Evolutionary conservation across 305 asterid species (phyloP), one percentile per base, ranked within the genome.

Genomic region (Fraxinus platypoda): DNA sequence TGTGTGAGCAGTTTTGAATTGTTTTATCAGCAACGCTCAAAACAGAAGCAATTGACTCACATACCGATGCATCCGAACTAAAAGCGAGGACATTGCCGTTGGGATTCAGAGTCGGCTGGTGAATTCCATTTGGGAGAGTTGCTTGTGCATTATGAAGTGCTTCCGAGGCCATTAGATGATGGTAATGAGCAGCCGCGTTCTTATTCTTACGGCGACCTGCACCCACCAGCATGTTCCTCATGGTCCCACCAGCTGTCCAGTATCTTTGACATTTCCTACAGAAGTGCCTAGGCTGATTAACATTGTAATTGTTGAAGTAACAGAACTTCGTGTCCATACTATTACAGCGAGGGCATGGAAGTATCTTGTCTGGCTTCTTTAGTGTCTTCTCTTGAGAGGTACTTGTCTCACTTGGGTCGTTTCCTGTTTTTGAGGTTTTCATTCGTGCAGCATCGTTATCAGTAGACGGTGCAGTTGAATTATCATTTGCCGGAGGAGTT

Each of bases 181-280:
- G 85, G 57, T 72, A 74, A 6, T 85, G 85, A 23, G 85, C 66
- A 34, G 76, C 64, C 0, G 59, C 54, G 11, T 75, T 76, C 80
- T 85, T 85, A 82, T 85, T 85, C 79, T 85, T 85, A 15, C 88
- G 88, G 66, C 88, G 85, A 19, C 88, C 88, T 0, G 88, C 88
- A 37, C 88, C 88, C 33, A 85, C 83, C 54, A 77, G 88, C n/a
- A 85, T 83, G 21, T 82, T 85, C 81, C 88, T 82, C 85, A 85
- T 82, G 79, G 81, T 85, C 64, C 88, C 88, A 35, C 88, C 85
- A 54, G 88, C 85, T 23, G 88, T 85, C 88, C 88, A 85, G 78
- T 85, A 85, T 85, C 87, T 84, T 78, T 84, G 87, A 73, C 87
- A 84, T 3, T 84, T 84, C 79, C 79, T 82, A 64, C 88, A 85